Conservation (phyloP, 164 flowering plant species). For the Nymphaea thermarum region DNA sequence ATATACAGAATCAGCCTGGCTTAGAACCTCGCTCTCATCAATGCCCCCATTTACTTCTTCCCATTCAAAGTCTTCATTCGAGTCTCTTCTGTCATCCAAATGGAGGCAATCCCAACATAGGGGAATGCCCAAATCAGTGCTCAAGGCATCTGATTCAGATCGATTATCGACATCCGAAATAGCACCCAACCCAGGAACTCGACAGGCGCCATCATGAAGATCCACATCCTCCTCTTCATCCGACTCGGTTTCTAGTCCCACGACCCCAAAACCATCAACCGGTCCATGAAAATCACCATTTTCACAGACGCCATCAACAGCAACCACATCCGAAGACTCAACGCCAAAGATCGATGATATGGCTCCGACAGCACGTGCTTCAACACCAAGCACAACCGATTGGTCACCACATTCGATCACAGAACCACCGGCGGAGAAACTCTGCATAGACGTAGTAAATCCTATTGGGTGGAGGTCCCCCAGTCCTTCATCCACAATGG, state of each 20-base stretch:
- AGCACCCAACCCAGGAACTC: slow-evolving; percentile 15
- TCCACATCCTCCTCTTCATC: slow-evolving; percentile 17
- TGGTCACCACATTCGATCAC: slow-evolving; percentile 13
- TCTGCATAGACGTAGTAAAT: neutral
- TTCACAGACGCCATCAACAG: neutral
- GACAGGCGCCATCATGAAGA: neutral
- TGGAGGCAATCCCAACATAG: slow-evolving; percentile 63
- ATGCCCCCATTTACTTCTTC: slow-evolving; percentile 53
- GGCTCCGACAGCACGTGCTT: neutral
- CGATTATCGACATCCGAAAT: slow-evolving; percentile 24
- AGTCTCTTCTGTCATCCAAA: slow-evolving; percentile 36
- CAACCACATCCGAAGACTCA: neutral
- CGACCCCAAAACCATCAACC: slow-evolving; percentile 11
- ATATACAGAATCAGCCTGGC: slow-evolving; percentile 3
- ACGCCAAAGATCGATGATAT: neutral
- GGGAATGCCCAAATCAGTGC: slow-evolving; percentile 23
- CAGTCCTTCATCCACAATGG: slow-evolving; percentile 10
- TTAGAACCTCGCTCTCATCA: slow-evolving; percentile 48
- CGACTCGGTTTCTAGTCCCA: slow-evolving; percentile 34
- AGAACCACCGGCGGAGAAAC: slow-evolving; percentile 5
- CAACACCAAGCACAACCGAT: slow-evolving; percentile 2
- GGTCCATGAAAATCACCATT: neutral
- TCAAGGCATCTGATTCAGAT: slow-evolving; percentile 4
- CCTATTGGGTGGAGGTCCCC: neutral
- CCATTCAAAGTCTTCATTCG: slow-evolving; percentile 66